Evolutionary conservation across 1,284 basidiomycete genomes (phyloP).

Genomic region (Sphagnurus paluster): DNA sequence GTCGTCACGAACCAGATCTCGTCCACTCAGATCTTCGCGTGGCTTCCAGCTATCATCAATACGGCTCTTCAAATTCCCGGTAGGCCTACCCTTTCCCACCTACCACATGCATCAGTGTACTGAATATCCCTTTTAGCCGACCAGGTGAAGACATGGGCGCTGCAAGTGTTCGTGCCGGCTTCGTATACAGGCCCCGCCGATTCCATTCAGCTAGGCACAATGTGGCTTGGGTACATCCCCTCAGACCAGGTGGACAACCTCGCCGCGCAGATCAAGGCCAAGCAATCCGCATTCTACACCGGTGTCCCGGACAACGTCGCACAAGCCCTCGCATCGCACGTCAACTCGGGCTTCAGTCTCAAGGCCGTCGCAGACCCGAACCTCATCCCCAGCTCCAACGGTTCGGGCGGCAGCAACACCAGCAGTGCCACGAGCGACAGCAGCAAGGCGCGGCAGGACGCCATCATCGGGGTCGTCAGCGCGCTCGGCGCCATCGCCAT

Average conservation of each 20-base stretch:
- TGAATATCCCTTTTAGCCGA: slow-evolving; percentile 23
- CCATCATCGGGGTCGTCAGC: slow-evolving; percentile 79
- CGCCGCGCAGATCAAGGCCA: slow-evolving; percentile 53
- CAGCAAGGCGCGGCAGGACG: slow-evolving; percentile 58
- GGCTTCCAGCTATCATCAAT: slow-evolving; percentile 50
- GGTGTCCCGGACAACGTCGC: slow-evolving; percentile 38
- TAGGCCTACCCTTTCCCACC: slow-evolving; percentile 34
- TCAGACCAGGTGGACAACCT: slow-evolving; percentile 46
- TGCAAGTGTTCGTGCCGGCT: slow-evolving; percentile 59
- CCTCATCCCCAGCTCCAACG: slow-evolving; percentile 18
- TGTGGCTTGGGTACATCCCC: slow-evolving; percentile 64
- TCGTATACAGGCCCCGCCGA: slow-evolving; percentile 51
- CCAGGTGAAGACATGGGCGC: slow-evolving; percentile 53
- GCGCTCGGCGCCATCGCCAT: slow-evolving; percentile 73
- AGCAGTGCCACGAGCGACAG: slow-evolving; percentile 25
- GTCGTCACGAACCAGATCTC: slow-evolving; percentile 50
- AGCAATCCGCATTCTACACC: slow-evolving; percentile 62
- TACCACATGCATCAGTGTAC: slow-evolving; percentile 2
- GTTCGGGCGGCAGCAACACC: slow-evolving; percentile 19
- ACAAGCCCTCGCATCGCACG: slow-evolving; percentile 51
- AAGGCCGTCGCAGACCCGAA: slow-evolving; percentile 43
- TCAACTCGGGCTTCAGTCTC: slow-evolving; percentile 60
- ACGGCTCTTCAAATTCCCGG: slow-evolving; percentile 48
- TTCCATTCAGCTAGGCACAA: slow-evolving; percentile 49
- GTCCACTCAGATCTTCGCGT: slow-evolving; percentile 64